Percentiles rank a stretch among this genome's conserved stretches.
phyloP scores from a whole-genome alignment of 2,329 filamentous ascomycete species.

The Neofusicoccum sp. region DNA sequence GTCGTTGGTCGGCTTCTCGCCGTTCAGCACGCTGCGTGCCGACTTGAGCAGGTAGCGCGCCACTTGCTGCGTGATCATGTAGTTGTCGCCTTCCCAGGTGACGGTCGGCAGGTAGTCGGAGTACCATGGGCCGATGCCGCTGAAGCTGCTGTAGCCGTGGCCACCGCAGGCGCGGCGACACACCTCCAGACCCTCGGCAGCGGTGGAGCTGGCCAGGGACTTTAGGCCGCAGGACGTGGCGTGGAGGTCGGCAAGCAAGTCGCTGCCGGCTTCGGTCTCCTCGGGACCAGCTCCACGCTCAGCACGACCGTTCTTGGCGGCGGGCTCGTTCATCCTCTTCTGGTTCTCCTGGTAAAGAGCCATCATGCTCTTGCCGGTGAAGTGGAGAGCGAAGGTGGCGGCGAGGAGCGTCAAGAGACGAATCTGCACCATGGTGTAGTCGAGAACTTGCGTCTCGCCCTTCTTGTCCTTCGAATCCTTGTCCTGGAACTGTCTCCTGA shows the following conservation, averaged over 20 bases:
- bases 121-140: slow-evolving; percentile 75
- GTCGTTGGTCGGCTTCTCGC: slow-evolving; percentile 67
- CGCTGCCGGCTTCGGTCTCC: slow-evolving; percentile 66
- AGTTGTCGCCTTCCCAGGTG: slow-evolving; percentile 80
- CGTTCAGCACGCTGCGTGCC: slow-evolving; percentile 68
- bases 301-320: slow-evolving; percentile 45
- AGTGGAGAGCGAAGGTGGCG: slow-evolving; percentile 76
- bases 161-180: slow-evolving; percentile 77
- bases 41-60: slow-evolving; percentile 75
- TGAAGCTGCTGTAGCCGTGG: slow-evolving; percentile 75
- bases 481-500: slow-evolving; percentile 78
- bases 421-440: slow-evolving; percentile 81
- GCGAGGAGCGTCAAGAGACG: slow-evolving; percentile 72
- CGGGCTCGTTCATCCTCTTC: slow-evolving; percentile 59
- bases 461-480: slow-evolving; percentile 63
- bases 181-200: slow-evolving; percentile 73
- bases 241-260: slow-evolving; percentile 73
- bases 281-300: slow-evolving; percentile 67
- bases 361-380: slow-evolving; percentile 78
- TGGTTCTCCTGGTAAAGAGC: slow-evolving; percentile 72
- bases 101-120: slow-evolving; percentile 72
- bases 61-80: slow-evolving; percentile 81
- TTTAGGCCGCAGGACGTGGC: slow-evolving; percentile 77
- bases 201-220: slow-evolving; percentile 70
- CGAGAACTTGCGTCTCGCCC: slow-evolving; percentile 72